phyloP scores from a whole-genome alignment of 441 rosid species.

The Corymbia citriodora region DNA sequence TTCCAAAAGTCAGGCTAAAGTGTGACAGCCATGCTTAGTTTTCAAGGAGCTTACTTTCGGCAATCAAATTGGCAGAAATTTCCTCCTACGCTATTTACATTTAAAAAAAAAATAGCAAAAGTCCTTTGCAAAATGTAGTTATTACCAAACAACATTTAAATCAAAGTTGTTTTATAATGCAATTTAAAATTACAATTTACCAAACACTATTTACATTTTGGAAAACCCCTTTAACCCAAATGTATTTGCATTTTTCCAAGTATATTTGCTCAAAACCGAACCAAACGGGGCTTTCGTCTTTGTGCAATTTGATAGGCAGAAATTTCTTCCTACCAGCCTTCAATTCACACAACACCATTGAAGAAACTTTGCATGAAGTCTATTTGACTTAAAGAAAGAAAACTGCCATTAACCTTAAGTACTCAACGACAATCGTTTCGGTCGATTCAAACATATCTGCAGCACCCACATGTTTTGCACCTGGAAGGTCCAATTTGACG shows the following conservation, averaged over 20 bases:
- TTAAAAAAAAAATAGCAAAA: too few relatives aligned
- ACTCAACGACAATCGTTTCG: not conserved
- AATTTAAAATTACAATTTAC: too few relatives aligned
- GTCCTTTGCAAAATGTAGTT: too few relatives aligned
- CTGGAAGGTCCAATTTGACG: not conserved
- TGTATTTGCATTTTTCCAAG: too few relatives aligned
- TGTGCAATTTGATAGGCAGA: not conserved
- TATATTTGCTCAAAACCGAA: too few relatives aligned
- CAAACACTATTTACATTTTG: too few relatives aligned
- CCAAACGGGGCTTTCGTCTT: too few relatives aligned
- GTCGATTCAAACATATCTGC: not conserved
- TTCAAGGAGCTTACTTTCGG: not conserved
- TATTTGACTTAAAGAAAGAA: not conserved
- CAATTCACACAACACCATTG: too few relatives aligned
- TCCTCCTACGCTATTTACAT: not conserved
- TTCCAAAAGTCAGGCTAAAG: not conserved
- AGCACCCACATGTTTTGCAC: not conserved
- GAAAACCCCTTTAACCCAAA: too few relatives aligned
- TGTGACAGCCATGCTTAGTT: not conserved
- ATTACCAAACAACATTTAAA: too few relatives aligned
- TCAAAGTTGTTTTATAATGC: too few relatives aligned
- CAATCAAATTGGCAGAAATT: not conserved
- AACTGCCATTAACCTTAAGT: not conserved
- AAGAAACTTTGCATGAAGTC: too few relatives aligned
- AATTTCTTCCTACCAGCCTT: not conserved